Conservation (phyloP, 805 yeast species). For the Saccharomycopsis fodiens region DNA sequence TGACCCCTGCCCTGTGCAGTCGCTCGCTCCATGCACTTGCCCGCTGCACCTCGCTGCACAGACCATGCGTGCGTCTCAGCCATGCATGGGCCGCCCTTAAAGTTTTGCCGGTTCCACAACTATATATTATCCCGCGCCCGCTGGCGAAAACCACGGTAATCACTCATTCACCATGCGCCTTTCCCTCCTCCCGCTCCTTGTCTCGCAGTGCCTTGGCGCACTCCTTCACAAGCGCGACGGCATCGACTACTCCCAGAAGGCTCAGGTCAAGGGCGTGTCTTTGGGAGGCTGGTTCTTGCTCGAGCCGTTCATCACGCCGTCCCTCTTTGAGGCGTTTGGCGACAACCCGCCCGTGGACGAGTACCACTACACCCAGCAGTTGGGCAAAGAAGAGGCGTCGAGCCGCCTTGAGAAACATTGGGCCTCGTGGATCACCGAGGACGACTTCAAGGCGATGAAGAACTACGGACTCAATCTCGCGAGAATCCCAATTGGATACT, state of each 20-base stretch:
- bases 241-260: constrained; percentile 15
- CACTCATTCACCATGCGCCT: not conserved
- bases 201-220: not conserved
- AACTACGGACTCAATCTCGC: constrained; percentile 56
- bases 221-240: not conserved
- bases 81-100: not conserved
- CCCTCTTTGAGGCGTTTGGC: constrained; percentile 40
- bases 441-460: constrained; percentile 46
- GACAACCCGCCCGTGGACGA: constrained; percentile 50
- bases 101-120: not conserved
- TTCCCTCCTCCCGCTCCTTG: not conserved
- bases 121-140: no score
- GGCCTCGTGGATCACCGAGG: constrained; percentile 50
- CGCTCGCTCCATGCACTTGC: not conserved
- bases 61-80: not conserved
- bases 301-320: constrained; percentile 67
- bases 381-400: constrained; percentile 42
- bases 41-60: not conserved
- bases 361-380: constrained; percentile 40
- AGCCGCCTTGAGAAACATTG: constrained; percentile 43
- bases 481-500: constrained; percentile 74
- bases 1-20: not conserved
- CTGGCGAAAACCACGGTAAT: no score
- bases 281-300: constrained; percentile 70
- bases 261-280: constrained; percentile 35